Base-by-base conservation (phyloP, 768 basidiomycete genomes). In the Suillus hirtellus region DNA sequence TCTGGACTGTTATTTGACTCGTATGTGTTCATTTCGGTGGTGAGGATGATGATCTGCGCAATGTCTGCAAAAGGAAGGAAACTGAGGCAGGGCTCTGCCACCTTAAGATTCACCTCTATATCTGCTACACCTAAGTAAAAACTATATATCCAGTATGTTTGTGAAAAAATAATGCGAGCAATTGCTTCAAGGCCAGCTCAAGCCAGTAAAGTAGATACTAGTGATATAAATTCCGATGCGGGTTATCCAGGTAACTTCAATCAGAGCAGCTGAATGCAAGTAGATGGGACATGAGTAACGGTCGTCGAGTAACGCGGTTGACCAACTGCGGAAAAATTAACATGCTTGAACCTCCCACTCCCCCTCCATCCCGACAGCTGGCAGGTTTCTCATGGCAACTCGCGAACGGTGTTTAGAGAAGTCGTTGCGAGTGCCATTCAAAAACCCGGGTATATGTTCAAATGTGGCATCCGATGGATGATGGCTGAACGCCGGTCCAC, bases 341-440 rank as follows among this genome's bases (percentile, higher is more conserved):
- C 87, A 89, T 59, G 90, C 78, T 71, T 89, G 84, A 53, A 92
- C 88, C 73, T 92, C 89, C 89, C 89, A 90, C 77, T 90, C 89
- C 54, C 87, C 87, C 72, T 88, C 86, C 65, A 82, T 82, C 53
- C 86, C 87, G 37, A 81, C 75, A 24, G 79, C 79, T 1, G 89
- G 88, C 75, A 87, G 76, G 68, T 82, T 86, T 75, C 86, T 89
- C 65, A 90, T 76, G 35, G 88, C 86, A 58, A 89, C 87, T 66
- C 87, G 82, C 65, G 89, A 87, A 44, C 88, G 82, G 44, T 85
- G 82, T 69, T 80, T 83, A 1, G 53, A 31, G 27, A 60, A 44
- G 35, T 67, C 64, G 21, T 35, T 65, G 11, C 59, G 47, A 12
- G 62, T 62, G 61, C 71, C 74, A 59, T 73, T 68, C 62, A 75